Base-by-base conservation (phyloP, 805 yeast genomes). In the Kluyveromyces starmeri region DNA sequence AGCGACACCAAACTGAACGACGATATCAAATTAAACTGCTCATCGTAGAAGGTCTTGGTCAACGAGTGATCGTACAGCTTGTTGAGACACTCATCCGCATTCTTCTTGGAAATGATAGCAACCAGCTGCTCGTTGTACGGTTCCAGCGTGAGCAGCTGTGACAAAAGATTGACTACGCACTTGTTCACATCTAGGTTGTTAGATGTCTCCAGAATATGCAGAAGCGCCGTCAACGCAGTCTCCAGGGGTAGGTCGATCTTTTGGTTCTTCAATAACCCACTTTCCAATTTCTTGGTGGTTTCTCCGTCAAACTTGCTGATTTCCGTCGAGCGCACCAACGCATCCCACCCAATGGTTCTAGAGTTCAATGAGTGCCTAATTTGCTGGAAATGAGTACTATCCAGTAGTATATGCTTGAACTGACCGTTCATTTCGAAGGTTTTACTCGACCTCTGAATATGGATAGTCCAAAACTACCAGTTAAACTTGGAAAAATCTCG, bases 261-360 rank as follows among this genome's bases (percentile, higher is more conserved):
- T n/a, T 30, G 33, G 16, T 42, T 42, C 32, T 46, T 46, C 28
- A 52, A 40, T 17, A 55, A 37, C 10, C 44, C 34, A 27, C 48
- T 52, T 33, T 57, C 59, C 34, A 55, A 36, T 12, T 44, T 41
- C 36, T 56, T 56, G 18, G 57, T 57, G 25, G 46, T 61, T 34
- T 69, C 69, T 8, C 88, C 89, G 53, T 84, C 92, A 41, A 73
- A 74, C 33, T 69, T 70, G 28, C 78, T 62, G 24, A 88, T 65
- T 28, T 77, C 71, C 31, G 73, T 76, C 13, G 88, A 78, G 36
- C 95, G 70, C 8, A 83, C 78, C 47, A 82, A 75, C 7, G 94
- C 94, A 50, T 83, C 94, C 96, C 96, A 88, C 20, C 94, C 94
- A 37, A 86, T 73, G 20, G 88, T 77, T 44, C 92, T 73, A 40